These are phyloP conservation scores for Calonectria fujianensis DNA, from an alignment of 2,329 filamentous ascomycete genomes.

Conservation along the genomic window DNA sequence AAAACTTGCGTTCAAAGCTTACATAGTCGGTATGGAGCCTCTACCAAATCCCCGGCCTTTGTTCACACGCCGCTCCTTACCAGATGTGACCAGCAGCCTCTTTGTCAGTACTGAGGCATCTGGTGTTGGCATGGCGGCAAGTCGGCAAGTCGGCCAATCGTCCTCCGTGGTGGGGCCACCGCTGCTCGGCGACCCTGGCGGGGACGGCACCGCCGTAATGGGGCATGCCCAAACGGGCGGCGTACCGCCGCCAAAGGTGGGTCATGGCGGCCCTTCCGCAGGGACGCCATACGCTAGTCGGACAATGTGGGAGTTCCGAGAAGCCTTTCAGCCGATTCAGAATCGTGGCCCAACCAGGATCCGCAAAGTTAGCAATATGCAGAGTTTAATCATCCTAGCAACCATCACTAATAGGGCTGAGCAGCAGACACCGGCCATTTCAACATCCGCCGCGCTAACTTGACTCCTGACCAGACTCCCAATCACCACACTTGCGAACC, in stretches of 20 bases:
- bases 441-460: not conserved
- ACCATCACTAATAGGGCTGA: constrained; percentile 13
- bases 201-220: not conserved
- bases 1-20: too few species aligned
- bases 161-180: not conserved
- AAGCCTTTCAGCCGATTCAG: not conserved
- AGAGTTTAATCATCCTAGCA: not conserved
- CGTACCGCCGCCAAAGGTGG: not conserved
- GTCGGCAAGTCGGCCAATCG: not conserved
- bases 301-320: not conserved
- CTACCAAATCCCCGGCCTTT: not conserved
- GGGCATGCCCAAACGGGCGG: not conserved
- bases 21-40: too few species aligned
- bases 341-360: not conserved
- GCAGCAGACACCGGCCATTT: not conserved
- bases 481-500: too few species aligned
- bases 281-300: constrained; percentile 4
- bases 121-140: not conserved
- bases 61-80: not conserved
- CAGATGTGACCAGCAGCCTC: not conserved
- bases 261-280: not conserved
- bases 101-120: not conserved
- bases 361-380: not conserved
- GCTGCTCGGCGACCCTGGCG: not conserved
- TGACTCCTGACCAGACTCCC: not conserved